These are phyloP conservation scores for Lachnellula arida DNA, from an alignment of 2,329 filamentous ascomycete species.

Conservation along the genomic window DNA sequence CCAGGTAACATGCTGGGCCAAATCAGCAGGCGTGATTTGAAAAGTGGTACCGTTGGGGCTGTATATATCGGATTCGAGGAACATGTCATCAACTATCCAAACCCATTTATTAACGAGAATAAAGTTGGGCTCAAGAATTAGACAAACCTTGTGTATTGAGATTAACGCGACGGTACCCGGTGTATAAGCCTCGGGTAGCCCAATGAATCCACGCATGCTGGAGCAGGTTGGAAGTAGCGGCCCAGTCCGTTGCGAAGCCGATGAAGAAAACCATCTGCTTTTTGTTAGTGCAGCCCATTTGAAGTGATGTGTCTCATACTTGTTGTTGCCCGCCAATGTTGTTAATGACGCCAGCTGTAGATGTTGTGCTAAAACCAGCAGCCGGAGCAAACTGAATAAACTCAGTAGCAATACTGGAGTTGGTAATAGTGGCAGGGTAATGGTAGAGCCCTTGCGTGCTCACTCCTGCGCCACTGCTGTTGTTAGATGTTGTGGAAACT, in stretches of 20 bases:
- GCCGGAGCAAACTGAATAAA: conserved; percentile 49
- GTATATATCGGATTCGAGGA: conserved; percentile 49
- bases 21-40: conserved; percentile 43
- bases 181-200: conserved; percentile 52
- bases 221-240: conserved; percentile 49
- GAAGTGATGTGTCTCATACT: conserved; percentile 6
- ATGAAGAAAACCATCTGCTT: conserved; percentile 55
- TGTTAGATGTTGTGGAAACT: not conserved
- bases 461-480: conserved; percentile 37
- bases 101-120: conserved; percentile 9
- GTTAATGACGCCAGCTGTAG: conserved; percentile 56
- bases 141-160: conserved; percentile 23
- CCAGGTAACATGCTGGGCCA: conserved; percentile 44
- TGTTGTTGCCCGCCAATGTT: conserved; percentile 52
- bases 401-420: conserved; percentile 48
- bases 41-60: conserved; percentile 44
- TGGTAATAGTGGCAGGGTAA: conserved; percentile 51
- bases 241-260: conserved; percentile 42
- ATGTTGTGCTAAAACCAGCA: conserved; percentile 35
- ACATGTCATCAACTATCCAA: conserved; percentile 54
- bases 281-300: not conserved
- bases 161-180: conserved; percentile 24
- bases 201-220: conserved; percentile 61
- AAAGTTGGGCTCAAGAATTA: conserved; percentile 1
- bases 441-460: conserved; percentile 52